These are phyloP conservation scores for Ormosia emarginata DNA, from an alignment of 306 rosid genomes.

Conservation along the genomic window DNA sequence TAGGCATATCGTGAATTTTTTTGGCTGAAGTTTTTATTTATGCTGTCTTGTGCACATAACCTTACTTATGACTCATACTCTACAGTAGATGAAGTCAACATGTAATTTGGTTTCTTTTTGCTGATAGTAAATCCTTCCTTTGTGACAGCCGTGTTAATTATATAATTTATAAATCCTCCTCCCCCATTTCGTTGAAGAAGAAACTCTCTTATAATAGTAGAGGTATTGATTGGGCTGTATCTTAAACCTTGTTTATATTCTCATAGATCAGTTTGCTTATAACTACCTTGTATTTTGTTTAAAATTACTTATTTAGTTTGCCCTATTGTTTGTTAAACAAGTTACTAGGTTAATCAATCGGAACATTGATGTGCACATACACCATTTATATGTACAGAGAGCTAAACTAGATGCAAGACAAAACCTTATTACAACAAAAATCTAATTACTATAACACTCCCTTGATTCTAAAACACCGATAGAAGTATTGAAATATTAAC, in stretches of 20 bases:
- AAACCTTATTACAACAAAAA: neutral
- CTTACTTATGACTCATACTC: neutral
- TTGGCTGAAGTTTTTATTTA: neutral
- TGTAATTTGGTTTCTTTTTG: constrained; percentile 1
- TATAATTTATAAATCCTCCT: neutral
- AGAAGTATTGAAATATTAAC: neutral
- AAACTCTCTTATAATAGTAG: neutral
- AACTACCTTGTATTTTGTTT: neutral
- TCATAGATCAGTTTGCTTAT: neutral
- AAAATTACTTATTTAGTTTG: neutral
- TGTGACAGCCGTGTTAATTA: neutral
- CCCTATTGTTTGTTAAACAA: neutral
- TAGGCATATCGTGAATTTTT: neutral
- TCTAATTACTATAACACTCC: neutral
- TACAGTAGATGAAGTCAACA: neutral
- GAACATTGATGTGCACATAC: neutral
- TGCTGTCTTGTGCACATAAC: neutral
- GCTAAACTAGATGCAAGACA: neutral
- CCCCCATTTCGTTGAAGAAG: neutral
- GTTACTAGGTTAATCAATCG: neutral
- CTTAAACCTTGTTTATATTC: neutral
- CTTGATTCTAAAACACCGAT: neutral
- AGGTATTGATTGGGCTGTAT: neutral
- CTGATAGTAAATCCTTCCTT: neutral
- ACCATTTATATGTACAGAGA: neutral